Base-by-base conservation (phyloP, 208 protist genomes). In the Trypanosoma platydactyli region DNA sequence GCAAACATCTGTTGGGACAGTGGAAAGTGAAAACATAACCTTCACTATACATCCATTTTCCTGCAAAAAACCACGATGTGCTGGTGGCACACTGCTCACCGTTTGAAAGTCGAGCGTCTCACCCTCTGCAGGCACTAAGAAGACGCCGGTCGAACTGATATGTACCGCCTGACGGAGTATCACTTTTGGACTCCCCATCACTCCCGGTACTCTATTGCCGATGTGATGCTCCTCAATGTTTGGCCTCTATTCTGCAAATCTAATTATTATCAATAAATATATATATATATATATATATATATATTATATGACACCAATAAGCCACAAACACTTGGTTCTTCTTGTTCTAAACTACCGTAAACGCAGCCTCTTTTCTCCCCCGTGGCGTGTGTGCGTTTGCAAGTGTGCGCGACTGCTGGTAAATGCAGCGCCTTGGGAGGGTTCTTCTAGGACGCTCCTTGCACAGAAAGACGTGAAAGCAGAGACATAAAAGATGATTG, bases 41-140 rank as follows among this genome's bases (percentile, higher is more conserved):
- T 91, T 94, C 18, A 84, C 88, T 16, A 94, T 67, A 22, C 90
- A 55, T 0, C 88, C 88, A 49, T 89, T 81, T 50, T 70, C 75
- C 65, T 91, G 88, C 30, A 94, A 54, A 22, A 79, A 62, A 0
- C 68, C 64, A 18, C 88, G 79, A 60, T 94, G 88, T 38, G 79
- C 56, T 1, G 77, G 73, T 27, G 88, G 88, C 5, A 71, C 73
- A 6, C 54, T 75, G 70, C 75, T 84, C 9, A 94, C 45, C 1
- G 84, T 91, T 48, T 68, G 59, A 51, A 91, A 79, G 60, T 90
- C 80, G 1, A 94, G 52, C 20, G 63, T 44, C 49, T 74, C 60
- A 29, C 65, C 68, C 1, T 80, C 61, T 0, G 62, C 27, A 0
- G 82, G 76, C 5, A 62, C 41, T 18, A 94, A 79, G 35, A 89